phyloP scores from a whole-genome alignment of 202 grass and related monocot species.

The Alloteropsis angusta region DNA sequence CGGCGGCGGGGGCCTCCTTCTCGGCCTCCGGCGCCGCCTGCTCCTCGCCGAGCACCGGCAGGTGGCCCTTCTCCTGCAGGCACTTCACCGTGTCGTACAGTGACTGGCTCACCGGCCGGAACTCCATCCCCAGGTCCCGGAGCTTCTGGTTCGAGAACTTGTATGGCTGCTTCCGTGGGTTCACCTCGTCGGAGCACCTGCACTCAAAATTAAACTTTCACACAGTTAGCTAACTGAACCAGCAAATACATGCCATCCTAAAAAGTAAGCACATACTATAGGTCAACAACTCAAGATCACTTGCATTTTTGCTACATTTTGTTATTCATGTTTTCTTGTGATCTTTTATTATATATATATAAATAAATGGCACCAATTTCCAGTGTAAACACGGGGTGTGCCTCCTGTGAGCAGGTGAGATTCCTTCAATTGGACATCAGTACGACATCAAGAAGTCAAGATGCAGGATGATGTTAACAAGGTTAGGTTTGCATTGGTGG shows the following conservation, averaged over 20 bases:
- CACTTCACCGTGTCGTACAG: conserved; percentile 72
- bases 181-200: conserved; percentile 83
- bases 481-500: background rate
- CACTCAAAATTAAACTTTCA: background rate
- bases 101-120: conserved; percentile 51
- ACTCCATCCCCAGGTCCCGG: conserved; percentile 55
- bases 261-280: too few species aligned
- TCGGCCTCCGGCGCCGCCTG: background rate
- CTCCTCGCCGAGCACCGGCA: conserved; percentile 37
- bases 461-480: too few species aligned
- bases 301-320: background rate
- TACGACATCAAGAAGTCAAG: too few species aligned
- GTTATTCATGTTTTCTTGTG: background rate
- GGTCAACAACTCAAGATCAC: background rate
- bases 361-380: background rate
- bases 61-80: conserved; percentile 82
- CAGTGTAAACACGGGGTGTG: conserved; percentile 11
- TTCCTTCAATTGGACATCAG: background rate
- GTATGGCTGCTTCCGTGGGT: conserved; percentile 72
- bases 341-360: background rate
- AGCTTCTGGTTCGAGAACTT: conserved; percentile 68
- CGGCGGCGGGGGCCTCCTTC: background rate
- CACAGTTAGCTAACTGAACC: background rate
- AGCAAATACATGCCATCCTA: too few species aligned
- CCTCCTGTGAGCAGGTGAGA: conserved; percentile 11